A percentile compares a stretch with the other conserved stretches of the same genome.
phyloP scores from a whole-genome alignment of 1,284 basidiomycete species.

The Earliella scabrosa region DNA sequence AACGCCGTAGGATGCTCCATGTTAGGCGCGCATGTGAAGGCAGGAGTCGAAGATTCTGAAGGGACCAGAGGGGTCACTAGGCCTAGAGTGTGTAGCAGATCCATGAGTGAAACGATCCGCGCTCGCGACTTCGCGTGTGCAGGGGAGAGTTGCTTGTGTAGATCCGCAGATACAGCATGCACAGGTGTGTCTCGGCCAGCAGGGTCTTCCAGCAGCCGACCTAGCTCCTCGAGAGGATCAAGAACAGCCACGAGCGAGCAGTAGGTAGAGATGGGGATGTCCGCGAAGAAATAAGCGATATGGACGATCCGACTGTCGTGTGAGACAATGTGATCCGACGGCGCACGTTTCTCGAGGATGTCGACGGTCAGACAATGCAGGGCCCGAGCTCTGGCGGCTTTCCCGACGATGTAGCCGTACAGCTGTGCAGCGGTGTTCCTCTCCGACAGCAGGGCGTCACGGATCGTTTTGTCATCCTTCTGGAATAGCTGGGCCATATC shows the following conservation, averaged over 20 bases:
- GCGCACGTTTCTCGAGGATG: conserved; percentile 45
- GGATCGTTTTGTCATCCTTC: conserved; percentile 54
- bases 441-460: conserved; percentile 66
- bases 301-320: conserved; percentile 56
- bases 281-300: conserved; percentile 58
- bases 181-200: conserved; percentile 53
- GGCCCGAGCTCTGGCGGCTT: conserved; percentile 60
- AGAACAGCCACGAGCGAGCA: conserved; percentile 64
- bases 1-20: conserved; percentile 50
- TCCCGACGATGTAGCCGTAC: conserved; percentile 72
- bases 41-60: conserved; percentile 44
- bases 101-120: conserved; percentile 63
- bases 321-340: conserved; percentile 54
- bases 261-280: conserved; percentile 62
- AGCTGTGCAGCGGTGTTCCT: conserved; percentile 66
- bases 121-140: conserved; percentile 58
- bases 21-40: conserved; percentile 46
- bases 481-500: conserved; percentile 53
- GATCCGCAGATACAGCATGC: conserved; percentile 49
- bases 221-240: conserved; percentile 55
- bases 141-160: conserved; percentile 57
- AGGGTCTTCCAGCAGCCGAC: conserved; percentile 47
- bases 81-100: conserved; percentile 54
- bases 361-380: conserved; percentile 62
- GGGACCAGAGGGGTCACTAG: conserved; percentile 59